These are phyloP conservation scores for Epicoccum nigrum DNA, from an alignment of 2,329 filamentous ascomycete species.

Conservation along the genomic window DNA sequence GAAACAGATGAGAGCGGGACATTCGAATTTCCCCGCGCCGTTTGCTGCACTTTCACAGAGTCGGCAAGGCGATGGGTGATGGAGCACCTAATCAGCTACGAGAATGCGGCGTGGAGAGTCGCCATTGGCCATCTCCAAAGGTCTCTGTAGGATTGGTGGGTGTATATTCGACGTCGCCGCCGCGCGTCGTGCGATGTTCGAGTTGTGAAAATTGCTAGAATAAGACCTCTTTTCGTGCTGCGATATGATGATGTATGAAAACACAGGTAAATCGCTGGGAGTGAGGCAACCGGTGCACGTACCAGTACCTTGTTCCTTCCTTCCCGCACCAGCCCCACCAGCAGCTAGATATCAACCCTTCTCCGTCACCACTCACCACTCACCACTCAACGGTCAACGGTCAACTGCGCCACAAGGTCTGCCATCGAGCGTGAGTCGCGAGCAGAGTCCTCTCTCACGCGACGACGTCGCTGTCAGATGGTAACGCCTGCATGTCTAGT, in stretches of 20 bases:
- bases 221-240: conserved; percentile 21
- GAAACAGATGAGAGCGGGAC: conserved; percentile 1
- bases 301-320: too few species aligned
- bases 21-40: conserved; percentile 9
- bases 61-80: too few species aligned
- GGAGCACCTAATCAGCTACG: conserved; percentile 18
- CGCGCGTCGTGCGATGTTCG: conserved; percentile 18
- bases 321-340: conserved; percentile 21
- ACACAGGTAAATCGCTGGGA: conserved; percentile 16
- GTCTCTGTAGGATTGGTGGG: conserved; percentile 13
- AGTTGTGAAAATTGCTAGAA: conserved; percentile 19
- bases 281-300: conserved; percentile 22
- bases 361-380: conserved; percentile 9
- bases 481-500: neutral
- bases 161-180: conserved; percentile 24
- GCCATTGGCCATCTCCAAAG: conserved; percentile 16
- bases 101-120: conserved; percentile 2
- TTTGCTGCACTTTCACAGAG: neutral
- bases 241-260: conserved; percentile 20
- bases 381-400: too few species aligned
- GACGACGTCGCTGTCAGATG: neutral
- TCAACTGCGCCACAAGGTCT: neutral
- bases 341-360: conserved; percentile 3
- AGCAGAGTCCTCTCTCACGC: neutral
- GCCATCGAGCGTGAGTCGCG: too few species aligned